These are phyloP conservation scores for Termitomyces sp. DNA, from an alignment of 768 basidiomycete genomes.

Conservation along the genomic window DNA sequence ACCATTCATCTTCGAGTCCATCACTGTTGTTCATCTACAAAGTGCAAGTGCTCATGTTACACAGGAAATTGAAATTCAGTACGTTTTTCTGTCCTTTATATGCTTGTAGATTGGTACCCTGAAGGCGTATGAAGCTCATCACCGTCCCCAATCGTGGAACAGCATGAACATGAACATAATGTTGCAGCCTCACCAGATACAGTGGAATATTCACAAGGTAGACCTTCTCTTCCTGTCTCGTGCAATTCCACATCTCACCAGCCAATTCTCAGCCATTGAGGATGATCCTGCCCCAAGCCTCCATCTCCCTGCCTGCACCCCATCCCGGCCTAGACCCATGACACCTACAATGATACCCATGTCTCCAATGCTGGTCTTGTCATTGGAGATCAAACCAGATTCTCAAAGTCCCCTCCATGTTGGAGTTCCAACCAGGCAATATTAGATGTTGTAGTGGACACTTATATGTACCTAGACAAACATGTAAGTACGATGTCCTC, in stretches of 20 bases:
- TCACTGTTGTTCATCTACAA: neutral
- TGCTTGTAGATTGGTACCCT: neutral
- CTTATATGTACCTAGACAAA: no score
- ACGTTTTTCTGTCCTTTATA: neutral
- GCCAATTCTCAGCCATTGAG: neutral
- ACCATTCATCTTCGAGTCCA: conserved; percentile 22
- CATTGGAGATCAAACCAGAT: conserved; percentile 18
- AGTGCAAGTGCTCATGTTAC: neutral
- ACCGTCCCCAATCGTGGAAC: neutral
- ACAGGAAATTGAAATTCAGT: neutral
- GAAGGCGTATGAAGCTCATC: neutral
- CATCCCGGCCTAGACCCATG: neutral
- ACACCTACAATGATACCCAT: no score
- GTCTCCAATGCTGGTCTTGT: conserved; percentile 2
- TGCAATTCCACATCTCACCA: neutral
- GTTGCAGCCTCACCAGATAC: conserved; percentile 28
- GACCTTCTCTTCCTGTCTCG: no score
- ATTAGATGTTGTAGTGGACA: no score
- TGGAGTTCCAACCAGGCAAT: no score
- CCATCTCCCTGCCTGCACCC: no score
- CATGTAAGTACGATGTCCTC: no score
- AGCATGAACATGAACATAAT: no score
- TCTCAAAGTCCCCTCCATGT: no score
- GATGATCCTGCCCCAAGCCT: no score
- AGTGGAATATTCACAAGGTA: conserved; percentile 39